Percentiles rank a stretch among this genome's conserved stretches.
Conservation (phyloP, 139 green algal species). For the Chlamydomonas applanata region DNA sequence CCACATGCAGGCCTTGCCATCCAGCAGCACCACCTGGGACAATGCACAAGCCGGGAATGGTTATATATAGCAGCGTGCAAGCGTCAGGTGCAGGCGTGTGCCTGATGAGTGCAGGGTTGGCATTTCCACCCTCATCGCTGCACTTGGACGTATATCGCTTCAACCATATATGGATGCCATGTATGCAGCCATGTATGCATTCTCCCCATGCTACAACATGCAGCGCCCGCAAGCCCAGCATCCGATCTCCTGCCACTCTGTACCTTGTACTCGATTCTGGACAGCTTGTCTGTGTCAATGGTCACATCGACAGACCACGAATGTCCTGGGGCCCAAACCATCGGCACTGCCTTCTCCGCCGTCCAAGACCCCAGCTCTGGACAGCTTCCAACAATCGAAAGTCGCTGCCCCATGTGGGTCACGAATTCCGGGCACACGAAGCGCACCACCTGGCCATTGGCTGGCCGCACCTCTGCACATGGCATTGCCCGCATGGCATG, state of each 20-base stretch:
- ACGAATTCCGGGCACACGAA: constrained; percentile 13
- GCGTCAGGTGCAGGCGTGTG: too few relatives aligned
- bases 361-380: constrained; percentile 10
- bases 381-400: constrained; percentile 23
- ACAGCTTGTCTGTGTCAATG: constrained; percentile 7
- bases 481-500: too few relatives aligned
- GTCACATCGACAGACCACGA: constrained; percentile 7
- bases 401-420: constrained; percentile 5
- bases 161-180: too few relatives aligned
- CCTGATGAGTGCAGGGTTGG: too few relatives aligned
- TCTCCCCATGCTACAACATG: too few relatives aligned
- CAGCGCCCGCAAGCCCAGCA: too few relatives aligned
- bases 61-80: too few relatives aligned
- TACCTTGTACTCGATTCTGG: constrained; percentile 12
- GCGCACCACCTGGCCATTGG: not conserved
- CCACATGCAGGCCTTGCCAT: not conserved
- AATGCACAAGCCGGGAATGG: too few relatives aligned
- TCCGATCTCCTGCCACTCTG: not conserved
- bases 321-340: constrained; percentile 21
- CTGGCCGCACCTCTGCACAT: too few relatives aligned
- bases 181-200: too few relatives aligned
- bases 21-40: constrained; percentile 9
- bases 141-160: too few relatives aligned
- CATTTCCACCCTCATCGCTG: too few relatives aligned
- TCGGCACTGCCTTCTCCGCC: constrained; percentile 6